Evolutionary conservation across 805 yeast genomes (phyloP).

Genomic region (Starmerella ratchasimensis): DNA sequence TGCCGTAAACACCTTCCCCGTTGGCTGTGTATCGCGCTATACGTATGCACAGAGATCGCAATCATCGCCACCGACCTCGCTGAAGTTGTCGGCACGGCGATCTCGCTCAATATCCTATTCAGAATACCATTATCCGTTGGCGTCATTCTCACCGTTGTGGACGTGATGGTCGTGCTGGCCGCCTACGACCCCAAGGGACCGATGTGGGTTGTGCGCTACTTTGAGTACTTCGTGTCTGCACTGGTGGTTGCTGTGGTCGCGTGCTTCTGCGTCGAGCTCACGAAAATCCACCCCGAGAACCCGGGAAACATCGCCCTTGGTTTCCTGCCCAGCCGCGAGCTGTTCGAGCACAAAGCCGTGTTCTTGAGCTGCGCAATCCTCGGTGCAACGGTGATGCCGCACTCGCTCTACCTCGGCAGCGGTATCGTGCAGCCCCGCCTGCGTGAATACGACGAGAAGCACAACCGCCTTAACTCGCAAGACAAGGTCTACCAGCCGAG

Average conservation of each 20-base stretch:
- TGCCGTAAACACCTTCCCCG: conserved; percentile 59
- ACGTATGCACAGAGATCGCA: conserved; percentile 67
- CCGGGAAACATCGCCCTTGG: conserved; percentile 45
- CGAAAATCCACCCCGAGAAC: conserved; percentile 34
- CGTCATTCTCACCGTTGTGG: conserved; percentile 64
- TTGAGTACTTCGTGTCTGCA: conserved; percentile 59
- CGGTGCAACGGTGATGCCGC: conserved; percentile 96
- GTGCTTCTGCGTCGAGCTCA: conserved; percentile 61
- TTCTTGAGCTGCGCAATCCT: conserved; percentile 69
- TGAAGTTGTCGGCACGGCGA: conserved; percentile 89
- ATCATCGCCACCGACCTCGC: conserved; percentile 88
- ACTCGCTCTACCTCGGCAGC: conserved; percentile 70
- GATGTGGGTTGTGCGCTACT: conserved; percentile 57
- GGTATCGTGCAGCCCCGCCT: conserved; percentile 79
- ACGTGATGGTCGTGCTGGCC: conserved; percentile 62
- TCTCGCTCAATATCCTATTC: conserved; percentile 64
- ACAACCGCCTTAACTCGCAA: conserved; percentile 18
- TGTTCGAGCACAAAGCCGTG: conserved; percentile 49
- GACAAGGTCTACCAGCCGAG: conserved; percentile 47
- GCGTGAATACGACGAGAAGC: conserved; percentile 52
- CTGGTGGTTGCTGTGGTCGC: conserved; percentile 61
- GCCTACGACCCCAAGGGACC: conserved; percentile 71
- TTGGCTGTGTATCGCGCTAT: conserved; percentile 50
- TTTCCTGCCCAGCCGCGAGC: conserved; percentile 52
- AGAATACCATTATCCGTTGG: conserved; percentile 62